These are phyloP conservation scores for Cylindrotheca closterium DNA, from an alignment of 108 stramenopile species.

Conservation along the genomic window DNA sequence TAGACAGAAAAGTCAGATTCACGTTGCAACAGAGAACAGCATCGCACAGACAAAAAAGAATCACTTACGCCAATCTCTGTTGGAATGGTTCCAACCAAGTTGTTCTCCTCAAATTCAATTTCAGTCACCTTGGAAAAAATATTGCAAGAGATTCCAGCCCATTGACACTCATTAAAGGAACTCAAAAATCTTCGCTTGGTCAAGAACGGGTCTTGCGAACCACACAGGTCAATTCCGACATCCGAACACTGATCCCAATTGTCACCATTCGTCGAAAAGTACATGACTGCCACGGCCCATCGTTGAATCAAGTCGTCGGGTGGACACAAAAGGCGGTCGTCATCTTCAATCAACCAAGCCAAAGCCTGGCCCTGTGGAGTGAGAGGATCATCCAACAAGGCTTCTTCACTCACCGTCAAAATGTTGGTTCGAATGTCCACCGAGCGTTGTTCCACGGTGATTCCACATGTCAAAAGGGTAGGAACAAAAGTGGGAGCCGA, in stretches of 20 bases:
- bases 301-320: conserved; percentile 55
- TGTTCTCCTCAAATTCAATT: conserved; percentile 45
- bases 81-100: conserved; percentile 62
- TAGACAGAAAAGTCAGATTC: conserved; percentile 27
- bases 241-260: conserved; percentile 51
- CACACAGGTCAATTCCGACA: conserved; percentile 31
- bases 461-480: conserved; percentile 14
- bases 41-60: no score
- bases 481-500: conserved; percentile 7
- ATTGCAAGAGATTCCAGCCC: conserved; percentile 59
- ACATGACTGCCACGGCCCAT: conserved; percentile 72
- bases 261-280: conserved; percentile 65
- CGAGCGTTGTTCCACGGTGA: conserved; percentile 28
- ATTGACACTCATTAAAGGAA: conserved; percentile 41
- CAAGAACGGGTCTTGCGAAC: conserved; percentile 26
- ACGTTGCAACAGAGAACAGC: conserved; percentile 5
- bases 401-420: conserved; percentile 16
- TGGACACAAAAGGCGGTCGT: conserved; percentile 29
- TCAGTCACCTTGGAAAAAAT: conserved; percentile 33
- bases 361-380: conserved; percentile 43
- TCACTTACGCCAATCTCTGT: conserved; percentile 53
- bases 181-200: conserved; percentile 33
- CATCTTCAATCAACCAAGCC: conserved; percentile 43
- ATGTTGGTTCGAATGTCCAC: conserved; percentile 19
- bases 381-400: conserved; percentile 18